phyloP scores from a whole-genome alignment of 495 filamentous ascomycete genomes.

The Aspergillus affinis region DNA sequence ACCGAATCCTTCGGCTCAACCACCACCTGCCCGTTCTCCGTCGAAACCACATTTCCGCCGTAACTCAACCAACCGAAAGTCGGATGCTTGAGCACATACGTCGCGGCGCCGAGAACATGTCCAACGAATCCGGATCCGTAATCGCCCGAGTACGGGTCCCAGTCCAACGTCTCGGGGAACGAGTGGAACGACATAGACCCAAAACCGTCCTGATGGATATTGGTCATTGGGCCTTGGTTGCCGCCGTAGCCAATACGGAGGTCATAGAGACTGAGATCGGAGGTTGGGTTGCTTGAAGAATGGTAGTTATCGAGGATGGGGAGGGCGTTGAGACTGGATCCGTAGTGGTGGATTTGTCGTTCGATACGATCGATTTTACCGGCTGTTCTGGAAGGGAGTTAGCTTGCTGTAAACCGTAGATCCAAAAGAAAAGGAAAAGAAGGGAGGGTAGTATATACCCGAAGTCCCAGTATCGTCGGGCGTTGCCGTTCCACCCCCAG shows the following conservation, averaged over 20 bases:
- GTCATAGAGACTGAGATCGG: slow-evolving; percentile 42
- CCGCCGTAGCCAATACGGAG: slow-evolving; percentile 52
- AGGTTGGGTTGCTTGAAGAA: slow-evolving; percentile 30
- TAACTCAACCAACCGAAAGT: slow-evolving; percentile 25
- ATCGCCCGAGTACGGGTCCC: slow-evolving; percentile 53
- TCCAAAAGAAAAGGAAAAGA: background rate
- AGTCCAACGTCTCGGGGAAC: slow-evolving; percentile 49
- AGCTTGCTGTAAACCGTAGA: background rate
- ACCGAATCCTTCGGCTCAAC: slow-evolving; percentile 44
- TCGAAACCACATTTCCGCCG: slow-evolving; percentile 31
- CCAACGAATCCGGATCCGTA: slow-evolving; percentile 53
- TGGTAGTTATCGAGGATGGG: slow-evolving; percentile 48
- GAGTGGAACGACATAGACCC: slow-evolving; percentile 51
- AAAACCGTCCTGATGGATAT: slow-evolving; percentile 50
- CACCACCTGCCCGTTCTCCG: slow-evolving; percentile 12
- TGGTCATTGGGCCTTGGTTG: slow-evolving; percentile 46
- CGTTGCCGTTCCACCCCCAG: slow-evolving; percentile 58
- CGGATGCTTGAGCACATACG: slow-evolving; percentile 42
- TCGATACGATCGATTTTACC: slow-evolving; percentile 52
- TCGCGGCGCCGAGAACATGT: slow-evolving; percentile 40
- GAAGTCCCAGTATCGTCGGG: slow-evolving; percentile 55
- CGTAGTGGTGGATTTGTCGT: slow-evolving; percentile 58
- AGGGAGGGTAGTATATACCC: slow-evolving; percentile 13
- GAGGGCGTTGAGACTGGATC: slow-evolving; percentile 51
- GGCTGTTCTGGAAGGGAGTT: slow-evolving; percentile 24